Percentiles rank a stretch among this genome's conserved stretches.
phyloP scores from a whole-genome alignment of 768 basidiomycete species.

The Leccinum truebloodii region DNA sequence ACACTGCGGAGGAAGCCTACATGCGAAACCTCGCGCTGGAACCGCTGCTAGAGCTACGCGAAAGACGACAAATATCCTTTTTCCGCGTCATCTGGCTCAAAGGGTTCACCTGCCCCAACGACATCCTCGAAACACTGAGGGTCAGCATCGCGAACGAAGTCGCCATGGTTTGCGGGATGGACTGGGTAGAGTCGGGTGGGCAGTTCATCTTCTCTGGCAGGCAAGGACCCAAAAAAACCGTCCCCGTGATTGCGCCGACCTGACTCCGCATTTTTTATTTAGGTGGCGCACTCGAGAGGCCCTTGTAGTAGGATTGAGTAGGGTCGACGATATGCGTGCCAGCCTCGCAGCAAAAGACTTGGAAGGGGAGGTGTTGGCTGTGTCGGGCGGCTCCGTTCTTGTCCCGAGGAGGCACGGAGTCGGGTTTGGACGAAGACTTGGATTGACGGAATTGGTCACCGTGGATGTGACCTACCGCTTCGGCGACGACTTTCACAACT shows the following conservation, averaged over 20 bases:
- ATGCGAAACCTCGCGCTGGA: slow-evolving; percentile 92
- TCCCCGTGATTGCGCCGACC: not conserved
- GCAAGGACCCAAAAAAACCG: slow-evolving; percentile 42
- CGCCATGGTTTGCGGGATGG: slow-evolving; percentile 99
- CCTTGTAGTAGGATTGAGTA: too few species aligned
- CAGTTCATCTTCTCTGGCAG: slow-evolving; percentile 98
- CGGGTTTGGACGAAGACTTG: too few species aligned
- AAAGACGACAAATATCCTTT: slow-evolving; percentile 79
- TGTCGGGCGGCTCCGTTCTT: too few species aligned
- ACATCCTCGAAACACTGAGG: slow-evolving; percentile 93
- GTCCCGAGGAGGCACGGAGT: too few species aligned
- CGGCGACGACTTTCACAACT: slow-evolving; percentile 79
- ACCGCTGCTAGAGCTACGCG: slow-evolving; percentile 80
- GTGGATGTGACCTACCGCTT: slow-evolving; percentile 67
- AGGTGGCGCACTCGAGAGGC: slow-evolving; percentile 94
- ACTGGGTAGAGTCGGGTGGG: slow-evolving; percentile 98
- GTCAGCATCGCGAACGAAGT: slow-evolving; percentile 90
- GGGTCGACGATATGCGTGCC: too few species aligned
- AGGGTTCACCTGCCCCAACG: slow-evolving; percentile 98
- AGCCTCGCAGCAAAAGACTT: too few species aligned
- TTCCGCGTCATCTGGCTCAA: slow-evolving; percentile 95
- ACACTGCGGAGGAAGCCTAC: slow-evolving; percentile 93
- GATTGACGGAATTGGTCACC: too few species aligned
- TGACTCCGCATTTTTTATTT: not conserved
- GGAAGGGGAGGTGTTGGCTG: too few species aligned